phyloP scores from a whole-genome alignment of 2,329 filamentous ascomycete genomes.

The Tolypocladium nubicola region DNA sequence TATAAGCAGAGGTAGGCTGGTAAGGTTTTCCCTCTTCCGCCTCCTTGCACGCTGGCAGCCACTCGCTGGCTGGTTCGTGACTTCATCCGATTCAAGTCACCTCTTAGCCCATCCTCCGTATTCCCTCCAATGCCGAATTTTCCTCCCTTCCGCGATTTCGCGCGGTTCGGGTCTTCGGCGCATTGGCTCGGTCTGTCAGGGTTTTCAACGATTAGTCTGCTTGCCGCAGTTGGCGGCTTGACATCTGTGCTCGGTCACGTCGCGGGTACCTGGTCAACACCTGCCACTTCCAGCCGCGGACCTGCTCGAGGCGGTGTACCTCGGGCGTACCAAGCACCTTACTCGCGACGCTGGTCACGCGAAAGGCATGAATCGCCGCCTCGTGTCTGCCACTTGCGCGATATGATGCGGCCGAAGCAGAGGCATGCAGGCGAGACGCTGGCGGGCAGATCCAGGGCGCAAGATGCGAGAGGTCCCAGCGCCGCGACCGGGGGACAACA shows the following conservation, averaged over 20 bases:
- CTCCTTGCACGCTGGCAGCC: neutral
- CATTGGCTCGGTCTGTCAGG: slow-evolving; percentile 1
- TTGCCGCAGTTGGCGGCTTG: neutral
- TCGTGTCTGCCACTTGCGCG: slow-evolving; percentile 5
- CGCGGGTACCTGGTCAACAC: neutral
- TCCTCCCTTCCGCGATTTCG: neutral
- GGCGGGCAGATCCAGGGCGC: neutral
- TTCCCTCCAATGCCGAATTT: neutral
- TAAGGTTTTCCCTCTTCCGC: neutral
- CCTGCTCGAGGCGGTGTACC: neutral
- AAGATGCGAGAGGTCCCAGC: neutral
- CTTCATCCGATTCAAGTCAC: slow-evolving; percentile 8
- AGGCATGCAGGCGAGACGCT: neutral
- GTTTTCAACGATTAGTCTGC: neutral
- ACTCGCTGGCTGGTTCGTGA: neutral
- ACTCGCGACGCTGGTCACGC: slow-evolving; percentile 3
- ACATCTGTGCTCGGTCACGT: neutral
- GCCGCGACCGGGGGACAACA: neutral
- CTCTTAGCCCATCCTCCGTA: neutral
- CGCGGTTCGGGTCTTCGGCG: slow-evolving; percentile 10
- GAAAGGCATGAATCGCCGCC: slow-evolving; percentile 6
- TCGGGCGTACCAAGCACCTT: neutral
- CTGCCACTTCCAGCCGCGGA: neutral
- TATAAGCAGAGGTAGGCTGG: neutral
- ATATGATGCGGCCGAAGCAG: neutral